These are phyloP conservation scores for Begonia fuchsioides DNA, from an alignment of 306 rosid species.

Conservation along the genomic window DNA sequence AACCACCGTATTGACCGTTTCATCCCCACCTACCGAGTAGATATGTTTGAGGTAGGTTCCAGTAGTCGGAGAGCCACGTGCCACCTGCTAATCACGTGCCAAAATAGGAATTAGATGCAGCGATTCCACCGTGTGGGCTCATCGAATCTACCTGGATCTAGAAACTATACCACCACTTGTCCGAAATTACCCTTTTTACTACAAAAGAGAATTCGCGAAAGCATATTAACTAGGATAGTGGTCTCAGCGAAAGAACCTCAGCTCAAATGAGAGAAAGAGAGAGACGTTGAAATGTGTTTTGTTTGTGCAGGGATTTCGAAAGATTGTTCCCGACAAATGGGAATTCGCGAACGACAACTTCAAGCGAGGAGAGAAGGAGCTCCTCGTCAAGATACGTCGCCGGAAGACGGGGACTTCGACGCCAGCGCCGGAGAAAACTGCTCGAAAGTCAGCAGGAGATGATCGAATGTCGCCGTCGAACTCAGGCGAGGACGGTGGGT, in stretches of 20 bases:
- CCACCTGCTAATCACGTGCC: too few species aligned
- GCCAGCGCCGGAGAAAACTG: not conserved
- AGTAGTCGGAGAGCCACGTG: too few species aligned
- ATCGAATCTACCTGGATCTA: too few species aligned
- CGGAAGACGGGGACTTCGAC: slow-evolving; percentile 30
- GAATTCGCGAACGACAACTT: slow-evolving; percentile 85
- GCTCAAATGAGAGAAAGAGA: too few species aligned
- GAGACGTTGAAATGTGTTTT: too few species aligned
- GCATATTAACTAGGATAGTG: too few species aligned
- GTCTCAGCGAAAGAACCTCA: too few species aligned
- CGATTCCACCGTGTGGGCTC: too few species aligned
- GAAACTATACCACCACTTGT: too few species aligned
- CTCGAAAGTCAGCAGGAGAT: slow-evolving; percentile 14
- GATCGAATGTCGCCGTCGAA: slow-evolving; percentile 24
- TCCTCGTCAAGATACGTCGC: slow-evolving; percentile 56
- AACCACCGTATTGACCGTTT: not conserved
- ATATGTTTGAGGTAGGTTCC: not conserved
- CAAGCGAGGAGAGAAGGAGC: slow-evolving; percentile 48
- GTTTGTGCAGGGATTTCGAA: slow-evolving; percentile 52
- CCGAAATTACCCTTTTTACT: too few species aligned
- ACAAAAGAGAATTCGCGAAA: too few species aligned
- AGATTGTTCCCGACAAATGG: slow-evolving; percentile 88
- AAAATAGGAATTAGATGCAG: too few species aligned
- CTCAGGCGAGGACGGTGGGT: slow-evolving; percentile 69
- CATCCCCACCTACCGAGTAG: not conserved